Base-by-base conservation (phyloP, 352 stramenopile species). In the Globisporangium parvum region DNA sequence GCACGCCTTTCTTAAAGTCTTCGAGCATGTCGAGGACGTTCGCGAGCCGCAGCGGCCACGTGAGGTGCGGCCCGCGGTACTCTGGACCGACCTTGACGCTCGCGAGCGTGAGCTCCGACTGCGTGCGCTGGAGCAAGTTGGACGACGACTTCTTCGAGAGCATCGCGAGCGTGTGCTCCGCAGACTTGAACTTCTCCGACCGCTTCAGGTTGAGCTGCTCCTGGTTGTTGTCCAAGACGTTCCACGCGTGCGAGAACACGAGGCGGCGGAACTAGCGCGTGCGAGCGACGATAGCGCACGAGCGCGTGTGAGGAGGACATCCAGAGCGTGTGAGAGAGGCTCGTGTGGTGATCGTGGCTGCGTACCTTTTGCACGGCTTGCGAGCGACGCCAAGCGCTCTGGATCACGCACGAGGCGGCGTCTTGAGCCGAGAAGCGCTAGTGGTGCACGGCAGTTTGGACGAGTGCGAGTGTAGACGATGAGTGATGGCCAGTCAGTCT, bases 11-110 rank as follows among this genome's bases (percentile, higher is more conserved):
- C 60, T 97, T 97, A 58, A 97, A 98, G 6, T 90, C 77, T 52
- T 96, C 88, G 37, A 98, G 67, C 70, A 97, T 85, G 12, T 86
- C 72, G 40, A 97, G 57, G 35, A 96, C 85, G 56, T 91, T 93
- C 6, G 84, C 66, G 12, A 96, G 70, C 20, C 79, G 78, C 57
- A 97, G 60, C 6, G 90, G 90, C 76, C 93, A 97, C 17, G 68
- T 62, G 15, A 98, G 55, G 39, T 78, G 81, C 6, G 87, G 84
- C 0, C 88, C 88, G 0, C 70, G 60, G 59, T 97, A 97, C 24
- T 87, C 74, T 1, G 74, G 47, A 0, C 69, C 62, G 2, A 91
- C 63, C 21, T 62, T 55, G 57, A 91, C 85, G 52, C 66, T 70
- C 2, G 63, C 69, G 33, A 88, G 68, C 26, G 76, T 58, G 48